These are phyloP conservation scores for Agapanthus africanus DNA, from an alignment of 106 monocot species.

Conservation along the genomic window DNA sequence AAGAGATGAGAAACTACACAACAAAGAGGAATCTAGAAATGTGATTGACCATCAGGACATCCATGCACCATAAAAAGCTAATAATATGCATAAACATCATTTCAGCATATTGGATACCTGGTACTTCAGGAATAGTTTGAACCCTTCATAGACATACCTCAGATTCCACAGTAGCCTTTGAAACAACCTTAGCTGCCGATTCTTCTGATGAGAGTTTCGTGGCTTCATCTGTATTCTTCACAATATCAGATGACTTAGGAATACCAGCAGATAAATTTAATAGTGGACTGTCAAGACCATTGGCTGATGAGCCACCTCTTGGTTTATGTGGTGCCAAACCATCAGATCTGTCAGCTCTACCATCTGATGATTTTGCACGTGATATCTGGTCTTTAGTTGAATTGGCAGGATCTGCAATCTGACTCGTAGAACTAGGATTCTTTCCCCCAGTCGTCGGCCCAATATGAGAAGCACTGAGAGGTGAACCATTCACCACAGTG, in stretches of 20 bases:
- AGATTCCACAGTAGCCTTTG: constrained; percentile 39
- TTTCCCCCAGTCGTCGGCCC: constrained; percentile 15
- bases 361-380: constrained; percentile 45
- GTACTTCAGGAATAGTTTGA: neutral
- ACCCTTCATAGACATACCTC: too few species aligned
- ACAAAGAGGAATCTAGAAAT: neutral
- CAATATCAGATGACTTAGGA: constrained; percentile 28
- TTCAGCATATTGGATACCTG: neutral
- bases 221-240: constrained; percentile 37
- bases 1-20: neutral
- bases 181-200: constrained; percentile 15
- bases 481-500: constrained; percentile 20
- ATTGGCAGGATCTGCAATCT: constrained; percentile 18
- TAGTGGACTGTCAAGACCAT: constrained; percentile 20
- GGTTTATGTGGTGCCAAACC: constrained; percentile 27
- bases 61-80: neutral
- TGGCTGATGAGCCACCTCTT: constrained; percentile 19
- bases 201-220: constrained; percentile 40
- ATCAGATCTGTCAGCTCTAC: constrained; percentile 54
- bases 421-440: constrained; percentile 23
- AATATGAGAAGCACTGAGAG: constrained; percentile 12
- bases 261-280: constrained; percentile 11
- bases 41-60: neutral
- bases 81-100: neutral
- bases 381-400: constrained; percentile 40